These are phyloP conservation scores for Stentor roeselii DNA, from an alignment of 73 alveolate species.

Conservation along the genomic window DNA sequence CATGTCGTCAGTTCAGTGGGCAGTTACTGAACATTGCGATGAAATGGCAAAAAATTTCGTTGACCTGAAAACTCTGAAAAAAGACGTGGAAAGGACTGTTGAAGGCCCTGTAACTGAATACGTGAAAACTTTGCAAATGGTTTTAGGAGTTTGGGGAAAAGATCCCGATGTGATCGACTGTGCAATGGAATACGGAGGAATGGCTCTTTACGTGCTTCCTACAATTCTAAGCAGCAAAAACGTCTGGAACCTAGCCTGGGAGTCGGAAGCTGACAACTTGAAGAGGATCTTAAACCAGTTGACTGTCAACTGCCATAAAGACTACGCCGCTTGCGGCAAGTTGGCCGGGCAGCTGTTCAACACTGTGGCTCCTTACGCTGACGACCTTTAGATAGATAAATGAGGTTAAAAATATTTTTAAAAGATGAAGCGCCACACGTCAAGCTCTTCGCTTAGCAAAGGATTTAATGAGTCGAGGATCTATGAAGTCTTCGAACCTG, in stretches of 20 bases:
- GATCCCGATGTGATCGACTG: background rate
- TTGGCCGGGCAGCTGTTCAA: background rate
- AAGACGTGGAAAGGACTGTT: too few species aligned
- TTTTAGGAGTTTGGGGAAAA: background rate
- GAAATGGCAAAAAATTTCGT: too few species aligned
- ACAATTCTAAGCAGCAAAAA: background rate
- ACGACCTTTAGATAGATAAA: background rate
- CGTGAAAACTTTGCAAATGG: too few species aligned
- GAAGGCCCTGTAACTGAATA: too few species aligned
- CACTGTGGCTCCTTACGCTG: background rate
- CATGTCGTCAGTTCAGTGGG: background rate
- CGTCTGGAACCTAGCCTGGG: background rate
- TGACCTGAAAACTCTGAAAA: too few species aligned
- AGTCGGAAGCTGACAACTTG: background rate
- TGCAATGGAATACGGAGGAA: background rate
- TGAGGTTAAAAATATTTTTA: background rate
- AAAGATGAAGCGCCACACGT: slow-evolving; percentile 13
- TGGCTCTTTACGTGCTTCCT: background rate
- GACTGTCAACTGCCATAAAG: background rate
- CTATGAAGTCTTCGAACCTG: slow-evolving; percentile 6
- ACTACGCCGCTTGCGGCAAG: background rate
- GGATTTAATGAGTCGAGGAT: background rate
- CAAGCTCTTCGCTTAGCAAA: background rate
- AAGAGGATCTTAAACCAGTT: background rate
- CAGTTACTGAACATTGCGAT: background rate